Evolutionary conservation across 805 yeast genomes (phyloP).

Genomic region (Starmerella roubikii): DNA sequence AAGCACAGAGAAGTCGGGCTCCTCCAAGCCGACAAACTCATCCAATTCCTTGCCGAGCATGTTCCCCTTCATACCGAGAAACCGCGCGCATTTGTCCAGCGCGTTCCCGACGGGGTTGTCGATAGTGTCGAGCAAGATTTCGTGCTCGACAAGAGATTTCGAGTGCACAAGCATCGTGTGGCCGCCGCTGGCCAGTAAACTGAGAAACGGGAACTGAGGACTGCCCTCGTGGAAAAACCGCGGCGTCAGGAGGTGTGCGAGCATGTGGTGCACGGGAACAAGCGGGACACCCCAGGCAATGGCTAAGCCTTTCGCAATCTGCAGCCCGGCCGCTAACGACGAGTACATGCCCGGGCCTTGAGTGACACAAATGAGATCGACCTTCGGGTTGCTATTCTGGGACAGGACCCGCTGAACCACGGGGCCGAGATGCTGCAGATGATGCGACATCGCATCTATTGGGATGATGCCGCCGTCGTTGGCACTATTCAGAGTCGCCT

Average conservation of each 20-base stretch:
- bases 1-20: slow-evolving; percentile 8
- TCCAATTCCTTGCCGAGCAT: slow-evolving; percentile 84
- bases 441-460: slow-evolving; percentile 67
- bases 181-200: slow-evolving; percentile 81
- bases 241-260: slow-evolving; percentile 73
- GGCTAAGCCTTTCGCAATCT: slow-evolving; percentile 71
- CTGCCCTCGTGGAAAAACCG: slow-evolving; percentile 38
- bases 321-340: slow-evolving; percentile 67
- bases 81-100: slow-evolving; percentile 82
- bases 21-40: slow-evolving; percentile 31
- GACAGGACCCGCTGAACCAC: slow-evolving; percentile 36
- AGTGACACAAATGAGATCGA: slow-evolving; percentile 72
- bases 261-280: slow-evolving; percentile 91
- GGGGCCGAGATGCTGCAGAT: slow-evolving; percentile 43
- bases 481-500: slow-evolving; percentile 52
- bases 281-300: slow-evolving; percentile 66
- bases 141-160: slow-evolving; percentile 47
- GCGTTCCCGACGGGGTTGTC: slow-evolving; percentile 94
- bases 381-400: slow-evolving; percentile 23
- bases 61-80: slow-evolving; percentile 62
- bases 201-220: slow-evolving; percentile 61
- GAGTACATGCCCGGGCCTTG: slow-evolving; percentile 97
- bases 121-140: slow-evolving; percentile 54
- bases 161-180: slow-evolving; percentile 80
- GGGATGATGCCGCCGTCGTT: slow-evolving; percentile 79